Base-by-base conservation (phyloP, 148 eudicot species). In the Chenopodium suecicum region DNA sequence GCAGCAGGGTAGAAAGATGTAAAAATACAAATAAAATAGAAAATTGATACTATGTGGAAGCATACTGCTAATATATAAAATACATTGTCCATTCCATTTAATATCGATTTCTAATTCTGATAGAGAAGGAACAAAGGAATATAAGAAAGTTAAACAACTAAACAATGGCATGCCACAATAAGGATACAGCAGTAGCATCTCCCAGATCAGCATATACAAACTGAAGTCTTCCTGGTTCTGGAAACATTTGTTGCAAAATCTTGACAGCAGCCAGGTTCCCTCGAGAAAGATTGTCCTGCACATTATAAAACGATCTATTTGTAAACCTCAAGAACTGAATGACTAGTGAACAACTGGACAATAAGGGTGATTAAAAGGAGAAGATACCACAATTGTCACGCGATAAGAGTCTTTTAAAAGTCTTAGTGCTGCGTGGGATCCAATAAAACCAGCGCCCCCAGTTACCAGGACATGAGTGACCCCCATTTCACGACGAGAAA, bases 381-480 rank as follows among this genome's bases (percentile, higher is more conserved):
- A 63, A 81, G 22, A 75, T 90, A 93, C 97, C 98, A 95, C 98
- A 89, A 95, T 90, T 54, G 98, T 93, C 80, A 95, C 98, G 60
- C 98, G 97, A 66, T 95, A 86, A 7, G 90, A 87, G 77, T 95
- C 97, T 83, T 92, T 91, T 10, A 95, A 74, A 86, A 95, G 98
- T 37, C 97, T 89, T 65, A 95, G 81, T 34, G 93, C 86, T 79
- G 98, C 98, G 87, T 95, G 98, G 32, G 98, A 95, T 32, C 98
- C 98, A 86, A 95, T 95, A 86, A 90, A 95, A 44, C 97, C 98
- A 76, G 98, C 98, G 83, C 98, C 98, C 86, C 98, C 98, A 25
- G 98, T 93, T 60, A 95, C 97, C 76, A 95, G 86, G 63, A 95
- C 98, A 86, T 95, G 98, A 81, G 91, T 92, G 27, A 95, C 93